Base-by-base conservation (phyloP, 768 basidiomycete genomes). In the Suillus fuscotomentosus region DNA sequence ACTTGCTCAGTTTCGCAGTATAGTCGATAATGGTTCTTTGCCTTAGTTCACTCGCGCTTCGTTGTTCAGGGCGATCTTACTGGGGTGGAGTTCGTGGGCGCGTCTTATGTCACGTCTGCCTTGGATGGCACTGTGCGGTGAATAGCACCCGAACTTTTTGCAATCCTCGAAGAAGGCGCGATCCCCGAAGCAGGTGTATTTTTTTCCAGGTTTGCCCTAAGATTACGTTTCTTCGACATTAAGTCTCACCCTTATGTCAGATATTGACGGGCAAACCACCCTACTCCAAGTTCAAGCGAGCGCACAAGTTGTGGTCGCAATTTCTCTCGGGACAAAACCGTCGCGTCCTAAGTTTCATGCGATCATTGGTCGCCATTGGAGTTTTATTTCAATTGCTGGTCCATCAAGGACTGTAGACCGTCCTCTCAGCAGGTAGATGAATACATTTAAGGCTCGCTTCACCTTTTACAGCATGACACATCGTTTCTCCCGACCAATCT, bases 381-480 rank as follows among this genome's bases (percentile, higher is more conserved):
- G 22, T 20, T 66, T 66, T 43, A 65, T 66, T 45, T 60, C 34
- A 14, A 17, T 11, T 66, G 66, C 38, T 66, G 66, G 66, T 70
- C 67, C 17, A 75, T 77, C 57, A 42, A 59, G 22, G 60, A 50
- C 48, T 22, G 50, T 20, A 36, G 43, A 20, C 31, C 60, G 56
- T 56, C 48, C 0, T 50, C 22, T 9, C 54, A 63, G 54, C 15
- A 60, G 7, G 57, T 81, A 22, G 77, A 76, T 20, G 76, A 74
- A 13, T 63, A 75, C 15, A 70, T 65, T 75, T 76, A 61, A 70
- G 24, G 2, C 24, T 22, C 42, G 24, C 17, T 41, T 14, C 4
- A 42, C 24, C 15, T 27, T 24, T 59, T 42, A 41, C 56, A 59
- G 10, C 39, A 20, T 20, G 24, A 41, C 9, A 6, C 17, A 27